Conservation (phyloP, 768 basidiomycete species). For the Boletus huronensis region DNA sequence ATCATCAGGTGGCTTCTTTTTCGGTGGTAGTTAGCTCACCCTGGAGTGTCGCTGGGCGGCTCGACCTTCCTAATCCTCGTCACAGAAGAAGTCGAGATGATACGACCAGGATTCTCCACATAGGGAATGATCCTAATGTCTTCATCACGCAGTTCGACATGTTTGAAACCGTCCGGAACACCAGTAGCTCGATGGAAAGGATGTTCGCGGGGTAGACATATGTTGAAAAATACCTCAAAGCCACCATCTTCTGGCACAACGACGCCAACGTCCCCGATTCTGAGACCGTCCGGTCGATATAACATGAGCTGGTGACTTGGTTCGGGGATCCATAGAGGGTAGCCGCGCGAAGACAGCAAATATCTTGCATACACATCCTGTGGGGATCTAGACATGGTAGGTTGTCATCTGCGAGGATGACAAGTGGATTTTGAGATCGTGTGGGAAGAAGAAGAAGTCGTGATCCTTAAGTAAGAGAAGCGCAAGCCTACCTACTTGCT, state of each 20-base stretch:
- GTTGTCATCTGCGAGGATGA: background rate
- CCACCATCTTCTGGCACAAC: slow-evolving; percentile 28
- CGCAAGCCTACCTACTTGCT: too few relatives aligned
- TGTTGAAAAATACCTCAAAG: slow-evolving; percentile 38
- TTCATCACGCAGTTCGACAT: slow-evolving; percentile 7
- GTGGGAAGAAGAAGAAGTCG: too few relatives aligned
- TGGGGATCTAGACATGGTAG: background rate
- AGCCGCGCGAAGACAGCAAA: slow-evolving; percentile 20
- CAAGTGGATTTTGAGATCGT: too few relatives aligned
- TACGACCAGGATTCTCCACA: background rate
- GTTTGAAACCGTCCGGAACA: slow-evolving; percentile 28
- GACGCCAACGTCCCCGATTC: slow-evolving; percentile 37
- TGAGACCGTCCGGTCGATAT: slow-evolving; percentile 24
- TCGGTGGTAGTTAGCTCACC: background rate
- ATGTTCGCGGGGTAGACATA: slow-evolving; percentile 32
- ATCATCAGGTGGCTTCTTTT: background rate
- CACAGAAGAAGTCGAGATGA: slow-evolving; percentile 7
- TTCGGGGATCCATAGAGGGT: slow-evolving; percentile 35
- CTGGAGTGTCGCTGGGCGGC: background rate
- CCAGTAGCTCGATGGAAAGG: slow-evolving; percentile 4
- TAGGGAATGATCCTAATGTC: background rate
- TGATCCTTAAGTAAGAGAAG: too few relatives aligned
- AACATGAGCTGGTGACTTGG: slow-evolving; percentile 20
- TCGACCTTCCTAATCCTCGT: background rate
- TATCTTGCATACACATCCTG: slow-evolving; percentile 19